Base-by-base conservation (phyloP, 495 filamentous ascomycete species). In the Neurospora sp. region DNA sequence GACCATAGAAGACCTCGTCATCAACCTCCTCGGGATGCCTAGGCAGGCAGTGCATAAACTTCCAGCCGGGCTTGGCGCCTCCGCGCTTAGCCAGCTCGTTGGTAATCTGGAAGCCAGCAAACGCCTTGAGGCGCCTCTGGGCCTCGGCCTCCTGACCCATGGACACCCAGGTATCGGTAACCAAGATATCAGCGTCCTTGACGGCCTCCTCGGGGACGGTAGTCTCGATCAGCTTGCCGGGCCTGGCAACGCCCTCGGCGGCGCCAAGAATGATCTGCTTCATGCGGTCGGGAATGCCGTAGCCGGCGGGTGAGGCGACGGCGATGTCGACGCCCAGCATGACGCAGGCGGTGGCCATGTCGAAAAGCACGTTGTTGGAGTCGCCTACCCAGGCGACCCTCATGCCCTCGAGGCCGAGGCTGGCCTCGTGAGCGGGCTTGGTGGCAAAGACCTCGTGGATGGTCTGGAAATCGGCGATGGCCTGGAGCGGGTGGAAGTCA, bases 11-110 rank as follows among this genome's bases (percentile, higher is more conserved):
- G 2, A 99, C 94, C 77, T 93, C 94, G 80, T 99, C 94, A 71
- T 88, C 90, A 10, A 98, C 96, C 83, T 99, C 96, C 83, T 99
- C 95, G 0, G 87, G 89, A 77, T 99, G 94, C 70, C 96, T 88
- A n/a, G 96, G 96, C 70, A 99, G 82, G 80, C 96, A 99, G 86
- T 99, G 96, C 96, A 99, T 98, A 79, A 98, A 99, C 83, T 92
- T 94, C 96, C 96, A 99, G 73, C 87, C 86, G 39, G 91, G 86
- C 80, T 96, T 96, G 15, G 96, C 96, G 39, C 93, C 93, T 48
- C 95, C 96, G 62, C 90, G 86, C 83, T 90, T 86, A 3, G 93
- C 96, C 42, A 99, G 83, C 69, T 93, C 91, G 15, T 88, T 83
- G 4, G 94, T 97, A 76, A 99, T 91, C 80, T 97, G 95, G 82